Evolutionary conservation across 257 asterid genomes (phyloP).

Genomic region (Orobanche coerulescens): DNA sequence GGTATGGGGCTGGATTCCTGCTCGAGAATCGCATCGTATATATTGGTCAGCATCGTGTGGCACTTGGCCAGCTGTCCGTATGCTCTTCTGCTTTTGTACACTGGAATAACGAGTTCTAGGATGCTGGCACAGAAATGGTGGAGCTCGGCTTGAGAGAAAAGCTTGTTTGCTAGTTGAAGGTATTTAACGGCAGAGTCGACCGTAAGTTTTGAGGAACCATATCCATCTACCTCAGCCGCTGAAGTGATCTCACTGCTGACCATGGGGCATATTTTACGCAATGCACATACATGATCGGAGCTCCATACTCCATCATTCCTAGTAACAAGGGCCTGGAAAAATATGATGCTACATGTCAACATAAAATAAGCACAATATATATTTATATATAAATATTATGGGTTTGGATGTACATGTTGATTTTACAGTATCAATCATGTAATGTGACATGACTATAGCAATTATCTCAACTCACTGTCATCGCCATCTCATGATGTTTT

Average conservation of each 20-base stretch:
- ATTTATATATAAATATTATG: too few relatives aligned
- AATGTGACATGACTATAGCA: too few relatives aligned
- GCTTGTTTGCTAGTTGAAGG: constrained; percentile 93
- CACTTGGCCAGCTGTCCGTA: constrained; percentile 95
- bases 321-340: constrained; percentile 78
- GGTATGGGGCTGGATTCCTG: constrained; percentile 98
- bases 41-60: constrained; percentile 90
- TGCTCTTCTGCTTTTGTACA: constrained; percentile 78
- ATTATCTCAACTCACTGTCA: too few relatives aligned
- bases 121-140: constrained; percentile 98
- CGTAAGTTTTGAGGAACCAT: constrained; percentile 93
- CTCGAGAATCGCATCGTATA: constrained; percentile 93
- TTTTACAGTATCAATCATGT: too few relatives aligned
- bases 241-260: constrained; percentile 77
- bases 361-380: constrained; percentile 22
- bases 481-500: too few relatives aligned
- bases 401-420: too few relatives aligned
- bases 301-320: constrained; percentile 99
- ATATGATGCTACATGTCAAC: constrained; percentile 15
- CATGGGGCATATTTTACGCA: constrained; percentile 97
- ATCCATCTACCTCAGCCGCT: constrained; percentile 97
- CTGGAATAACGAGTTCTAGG: constrained; percentile 92
- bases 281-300: constrained; percentile 67
- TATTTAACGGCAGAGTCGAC: constrained; percentile 98
- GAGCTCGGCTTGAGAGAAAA: constrained; percentile 99